phyloP scores from a whole-genome alignment of 768 basidiomycete species.

The Rhodotorula taiwanensis region DNA sequence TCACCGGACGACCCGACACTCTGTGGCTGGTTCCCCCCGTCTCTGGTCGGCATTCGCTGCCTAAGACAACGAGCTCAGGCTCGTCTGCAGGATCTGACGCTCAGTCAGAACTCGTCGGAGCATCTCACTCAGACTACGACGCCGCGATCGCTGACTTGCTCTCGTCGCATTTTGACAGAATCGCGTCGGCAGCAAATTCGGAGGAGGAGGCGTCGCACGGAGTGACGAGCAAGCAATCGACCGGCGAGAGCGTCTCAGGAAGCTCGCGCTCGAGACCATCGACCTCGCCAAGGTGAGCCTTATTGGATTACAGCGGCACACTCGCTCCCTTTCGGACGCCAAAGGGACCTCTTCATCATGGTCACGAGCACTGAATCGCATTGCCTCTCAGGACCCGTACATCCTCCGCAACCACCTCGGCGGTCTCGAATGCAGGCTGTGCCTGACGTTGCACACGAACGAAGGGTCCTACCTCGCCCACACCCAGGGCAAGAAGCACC shows the following conservation, averaged over 20 bases:
- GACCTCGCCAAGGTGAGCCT: conserved; percentile 82
- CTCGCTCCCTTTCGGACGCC: no score
- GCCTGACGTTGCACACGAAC: conserved; percentile 96
- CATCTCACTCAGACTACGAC: no score
- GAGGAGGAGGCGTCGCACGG: conserved; percentile 91
- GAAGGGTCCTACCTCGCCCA: conserved; percentile 98
- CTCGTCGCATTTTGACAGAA: conserved; percentile 54
- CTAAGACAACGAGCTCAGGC: no score
- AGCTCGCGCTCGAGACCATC: conserved; percentile 55
- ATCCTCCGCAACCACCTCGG: conserved; percentile 98
- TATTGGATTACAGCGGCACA: no score
- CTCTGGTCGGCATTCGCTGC: no score
- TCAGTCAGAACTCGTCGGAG: no score
- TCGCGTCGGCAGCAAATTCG: conserved; percentile 91
- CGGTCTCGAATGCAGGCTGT: conserved; percentile 94
- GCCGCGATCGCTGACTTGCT: no score
- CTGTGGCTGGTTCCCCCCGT: no score
- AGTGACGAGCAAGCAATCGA: conserved; percentile 93
- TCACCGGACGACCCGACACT: no score
- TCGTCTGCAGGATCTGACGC: no score
- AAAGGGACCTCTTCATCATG: background rate
- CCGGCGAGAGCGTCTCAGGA: conserved; percentile 83
- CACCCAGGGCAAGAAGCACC: conserved; percentile 99
- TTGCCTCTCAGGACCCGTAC: conserved; percentile 69
- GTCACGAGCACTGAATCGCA: background rate